A percentile compares a stretch with the other conserved stretches of the same genome.
Evolutionary conservation across 495 filamentous ascomycete genomes (phyloP).

Genomic region (Copromyces sp.): DNA sequence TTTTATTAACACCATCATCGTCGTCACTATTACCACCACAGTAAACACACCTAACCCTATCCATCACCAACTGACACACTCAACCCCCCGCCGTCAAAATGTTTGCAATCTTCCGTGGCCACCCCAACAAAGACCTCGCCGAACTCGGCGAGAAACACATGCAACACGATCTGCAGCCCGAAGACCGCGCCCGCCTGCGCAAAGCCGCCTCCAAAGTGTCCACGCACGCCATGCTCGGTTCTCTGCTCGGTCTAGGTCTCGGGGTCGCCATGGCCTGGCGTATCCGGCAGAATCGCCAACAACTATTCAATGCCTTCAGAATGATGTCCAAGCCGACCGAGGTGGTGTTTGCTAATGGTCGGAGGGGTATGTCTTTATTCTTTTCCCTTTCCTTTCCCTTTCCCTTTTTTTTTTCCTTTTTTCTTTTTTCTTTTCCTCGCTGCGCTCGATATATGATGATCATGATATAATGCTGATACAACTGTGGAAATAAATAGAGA

Average conservation of each 20-base stretch:
- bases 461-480: not conserved
- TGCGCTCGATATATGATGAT: not conserved
- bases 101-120: slow-evolving; percentile 45
- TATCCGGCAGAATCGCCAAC: slow-evolving; percentile 40
- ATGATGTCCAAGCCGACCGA: slow-evolving; percentile 48
- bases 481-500: slow-evolving; percentile 31
- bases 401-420: not conserved
- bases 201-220: slow-evolving; percentile 43
- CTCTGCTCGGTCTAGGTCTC: slow-evolving; percentile 48
- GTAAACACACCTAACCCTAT: too few relatives aligned
- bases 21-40: not conserved
- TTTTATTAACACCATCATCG: not conserved
- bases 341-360: slow-evolving; percentile 51
- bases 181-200: slow-evolving; percentile 49
- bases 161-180: slow-evolving; percentile 48
- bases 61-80: not conserved
- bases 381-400: not conserved
- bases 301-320: slow-evolving; percentile 50
- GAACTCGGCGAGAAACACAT: slow-evolving; percentile 53
- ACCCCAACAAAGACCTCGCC: slow-evolving; percentile 41
- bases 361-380: slow-evolving; percentile 34
- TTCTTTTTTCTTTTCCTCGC: too few relatives aligned
- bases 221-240: slow-evolving; percentile 46
- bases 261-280: slow-evolving; percentile 49
- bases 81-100: slow-evolving; percentile 15